Percentiles rank a stretch among this genome's conserved stretches.
phyloP scores from a whole-genome alignment of 164 flowering plant species.

The Liriodendron chinense region DNA sequence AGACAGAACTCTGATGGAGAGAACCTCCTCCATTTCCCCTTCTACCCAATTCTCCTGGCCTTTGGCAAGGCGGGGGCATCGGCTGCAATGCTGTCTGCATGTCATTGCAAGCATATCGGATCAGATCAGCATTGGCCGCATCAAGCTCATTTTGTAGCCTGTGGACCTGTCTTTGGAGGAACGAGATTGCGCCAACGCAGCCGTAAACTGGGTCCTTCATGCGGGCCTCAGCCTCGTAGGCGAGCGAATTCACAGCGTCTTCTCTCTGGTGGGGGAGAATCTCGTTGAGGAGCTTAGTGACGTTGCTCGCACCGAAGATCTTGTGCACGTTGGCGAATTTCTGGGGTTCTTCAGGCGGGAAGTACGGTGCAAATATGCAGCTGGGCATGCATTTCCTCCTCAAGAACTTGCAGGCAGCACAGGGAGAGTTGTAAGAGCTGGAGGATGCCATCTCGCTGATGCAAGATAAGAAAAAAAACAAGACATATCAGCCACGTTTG shows the following conservation, averaged over 20 bases:
- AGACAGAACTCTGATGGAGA: constrained; percentile 15
- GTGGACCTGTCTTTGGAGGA: constrained; percentile 70
- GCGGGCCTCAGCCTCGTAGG: constrained; percentile 78
- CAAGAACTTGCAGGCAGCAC: constrained; percentile 81
- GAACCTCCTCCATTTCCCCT: constrained; percentile 21
- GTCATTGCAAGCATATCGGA: constrained; percentile 52
- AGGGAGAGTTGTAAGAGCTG: constrained; percentile 57
- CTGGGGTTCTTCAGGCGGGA: constrained; percentile 76
- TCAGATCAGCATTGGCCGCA: constrained; percentile 61
- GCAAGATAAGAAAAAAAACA: constrained; percentile 1
- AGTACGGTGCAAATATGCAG: constrained; percentile 73
- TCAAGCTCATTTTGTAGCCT: constrained; percentile 63
- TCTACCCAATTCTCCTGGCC: constrained; percentile 21
- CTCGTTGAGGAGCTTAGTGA: constrained; percentile 64
- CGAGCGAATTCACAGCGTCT: constrained; percentile 74
- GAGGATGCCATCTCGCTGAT: constrained; percentile 45
- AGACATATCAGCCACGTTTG: neutral
- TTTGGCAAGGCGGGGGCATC: constrained; percentile 18
- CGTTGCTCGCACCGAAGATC: constrained; percentile 81
- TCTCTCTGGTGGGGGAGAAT: constrained; percentile 65
- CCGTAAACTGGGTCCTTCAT: constrained; percentile 77
- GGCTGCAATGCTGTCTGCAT: constrained; percentile 23
- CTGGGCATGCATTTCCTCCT: constrained; percentile 62
- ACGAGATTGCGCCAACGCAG: constrained; percentile 72
- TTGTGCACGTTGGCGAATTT: constrained; percentile 79